Conservation (phyloP, 768 basidiomycete genomes). For the Paxillus rubicundulus region DNA sequence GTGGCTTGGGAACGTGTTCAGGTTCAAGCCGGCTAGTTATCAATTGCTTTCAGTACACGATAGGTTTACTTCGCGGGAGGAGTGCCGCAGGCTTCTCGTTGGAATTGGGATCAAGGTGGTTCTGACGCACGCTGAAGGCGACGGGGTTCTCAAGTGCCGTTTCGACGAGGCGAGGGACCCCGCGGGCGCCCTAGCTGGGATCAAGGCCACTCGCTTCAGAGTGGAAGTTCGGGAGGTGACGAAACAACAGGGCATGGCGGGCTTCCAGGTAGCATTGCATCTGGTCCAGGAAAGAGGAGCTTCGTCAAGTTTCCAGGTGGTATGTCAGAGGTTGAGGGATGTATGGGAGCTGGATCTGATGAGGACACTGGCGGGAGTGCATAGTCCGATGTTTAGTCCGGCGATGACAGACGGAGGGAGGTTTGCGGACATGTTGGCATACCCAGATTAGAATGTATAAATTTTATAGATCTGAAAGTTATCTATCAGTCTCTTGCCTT, state of each 20-base stretch:
- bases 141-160: conserved; percentile 73
- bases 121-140: conserved; percentile 59
- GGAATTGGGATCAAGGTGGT: conserved; percentile 67
- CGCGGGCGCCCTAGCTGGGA: conserved; percentile 46
- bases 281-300: conserved; percentile 88
- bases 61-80: conserved; percentile 62
- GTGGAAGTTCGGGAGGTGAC: conserved; percentile 62
- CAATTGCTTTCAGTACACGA: conserved; percentile 58
- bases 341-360: conserved; percentile 68
- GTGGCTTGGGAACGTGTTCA: conserved; percentile 91
- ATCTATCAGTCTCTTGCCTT: conserved; percentile 5
- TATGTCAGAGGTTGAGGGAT: conserved; percentile 61
- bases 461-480: conserved; percentile 12
- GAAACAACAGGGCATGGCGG: conserved; percentile 41
- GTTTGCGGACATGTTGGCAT: conserved; percentile 34
- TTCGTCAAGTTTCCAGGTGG: conserved; percentile 72
- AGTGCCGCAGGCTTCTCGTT: conserved; percentile 72
- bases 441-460: conserved; percentile 24
- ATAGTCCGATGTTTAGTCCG: conserved; percentile 28
- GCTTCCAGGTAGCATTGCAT: conserved; percentile 56
- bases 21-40: conserved; percentile 68
- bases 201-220: conserved; percentile 78
- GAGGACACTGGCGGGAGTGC: conserved; percentile 12
- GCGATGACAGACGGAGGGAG: conserved; percentile 25
- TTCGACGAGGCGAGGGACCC: conserved; percentile 65